phyloP scores from a whole-genome alignment of 805 yeast species.

The Cyberlindnera amylophila region DNA sequence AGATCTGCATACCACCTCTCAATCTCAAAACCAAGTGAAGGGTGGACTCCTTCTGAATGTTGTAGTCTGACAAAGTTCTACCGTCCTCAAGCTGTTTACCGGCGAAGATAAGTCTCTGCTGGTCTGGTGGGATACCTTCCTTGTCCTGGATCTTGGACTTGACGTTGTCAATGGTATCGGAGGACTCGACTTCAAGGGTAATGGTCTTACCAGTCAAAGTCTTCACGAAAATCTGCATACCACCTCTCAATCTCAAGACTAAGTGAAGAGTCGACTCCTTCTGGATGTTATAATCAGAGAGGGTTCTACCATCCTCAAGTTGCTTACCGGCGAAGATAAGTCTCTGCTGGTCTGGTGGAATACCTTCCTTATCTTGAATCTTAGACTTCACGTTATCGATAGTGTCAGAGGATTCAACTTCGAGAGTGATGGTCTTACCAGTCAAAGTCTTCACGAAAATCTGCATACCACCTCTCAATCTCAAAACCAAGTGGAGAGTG shows the following conservation, averaged over 20 bases:
- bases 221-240: conserved; percentile 91
- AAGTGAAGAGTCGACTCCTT: conserved; percentile 85
- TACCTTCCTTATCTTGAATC: conserved; percentile 98
- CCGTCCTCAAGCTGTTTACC: conserved; percentile 96
- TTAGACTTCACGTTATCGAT: conserved; percentile 90
- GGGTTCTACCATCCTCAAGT: conserved; percentile 90
- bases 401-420: conserved; percentile 93
- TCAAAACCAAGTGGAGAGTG: conserved; percentile 75
- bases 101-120: conserved; percentile 94
- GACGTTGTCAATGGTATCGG: conserved; percentile 93
- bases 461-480: conserved; percentile 89
- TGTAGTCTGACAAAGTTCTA: conserved; percentile 89
- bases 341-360: conserved; percentile 98
- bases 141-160: conserved; percentile 95
- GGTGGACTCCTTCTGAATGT: conserved; percentile 91
- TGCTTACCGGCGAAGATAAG: conserved; percentile 94
- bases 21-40: conserved; percentile 79
- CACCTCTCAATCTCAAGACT: conserved; percentile 75
- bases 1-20: conserved; percentile 89
- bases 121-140: conserved; percentile 99
- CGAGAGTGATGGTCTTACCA: conserved; percentile 94
- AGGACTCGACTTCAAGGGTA: conserved; percentile 96
- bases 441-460: conserved; percentile 96
- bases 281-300: conserved; percentile 92
- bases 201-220: conserved; percentile 97